These are phyloP conservation scores for Megacollybia marginata DNA, from an alignment of 768 basidiomycete species.

Conservation along the genomic window DNA sequence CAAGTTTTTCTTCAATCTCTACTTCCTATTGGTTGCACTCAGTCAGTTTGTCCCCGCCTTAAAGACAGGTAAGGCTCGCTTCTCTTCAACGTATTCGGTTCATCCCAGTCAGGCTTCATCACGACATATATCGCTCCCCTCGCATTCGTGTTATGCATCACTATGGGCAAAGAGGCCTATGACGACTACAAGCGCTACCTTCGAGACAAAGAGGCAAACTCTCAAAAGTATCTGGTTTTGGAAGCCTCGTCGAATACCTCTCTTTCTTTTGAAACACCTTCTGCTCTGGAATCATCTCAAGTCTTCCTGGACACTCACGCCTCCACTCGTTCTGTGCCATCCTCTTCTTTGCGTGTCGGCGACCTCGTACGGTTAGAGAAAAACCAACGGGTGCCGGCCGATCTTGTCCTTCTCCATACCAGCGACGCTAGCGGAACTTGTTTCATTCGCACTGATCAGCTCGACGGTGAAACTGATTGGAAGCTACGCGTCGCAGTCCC, in stretches of 20 bases:
- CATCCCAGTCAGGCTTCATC: conserved; percentile 64
- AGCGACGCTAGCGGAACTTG: conserved; percentile 88
- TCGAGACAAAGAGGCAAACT: conserved; percentile 93
- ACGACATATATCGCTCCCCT: conserved; percentile 94
- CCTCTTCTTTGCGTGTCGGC: conserved; percentile 83
- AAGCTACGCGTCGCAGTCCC: conserved; percentile 89
- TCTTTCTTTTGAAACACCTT: conserved; percentile 15
- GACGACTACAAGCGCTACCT: conserved; percentile 95
- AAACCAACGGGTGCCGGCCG: conserved; percentile 95
- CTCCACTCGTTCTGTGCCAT: conserved; percentile 73
- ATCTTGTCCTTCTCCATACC: conserved; percentile 83
- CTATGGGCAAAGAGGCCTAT: conserved; percentile 98
- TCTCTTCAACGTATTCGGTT: not conserved
- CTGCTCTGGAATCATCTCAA: conserved; percentile 25
- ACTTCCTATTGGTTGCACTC: conserved; percentile 93
- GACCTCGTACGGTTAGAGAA: conserved; percentile 91
- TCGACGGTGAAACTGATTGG: conserved; percentile 99
- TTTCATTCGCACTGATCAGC: conserved; percentile 95
- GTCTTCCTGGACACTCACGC: conserved; percentile 39
- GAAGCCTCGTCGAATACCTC: conserved; percentile 34
- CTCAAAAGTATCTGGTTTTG: conserved; percentile 83
- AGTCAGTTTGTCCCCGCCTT: conserved; percentile 95
- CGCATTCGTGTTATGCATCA: conserved; percentile 89
- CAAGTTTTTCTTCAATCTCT: conserved; percentile 99
- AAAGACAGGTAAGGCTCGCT: conserved; percentile 69